phyloP scores from a whole-genome alignment of 1,139 yeast species.

The Petasospora rhodanensis region DNA sequence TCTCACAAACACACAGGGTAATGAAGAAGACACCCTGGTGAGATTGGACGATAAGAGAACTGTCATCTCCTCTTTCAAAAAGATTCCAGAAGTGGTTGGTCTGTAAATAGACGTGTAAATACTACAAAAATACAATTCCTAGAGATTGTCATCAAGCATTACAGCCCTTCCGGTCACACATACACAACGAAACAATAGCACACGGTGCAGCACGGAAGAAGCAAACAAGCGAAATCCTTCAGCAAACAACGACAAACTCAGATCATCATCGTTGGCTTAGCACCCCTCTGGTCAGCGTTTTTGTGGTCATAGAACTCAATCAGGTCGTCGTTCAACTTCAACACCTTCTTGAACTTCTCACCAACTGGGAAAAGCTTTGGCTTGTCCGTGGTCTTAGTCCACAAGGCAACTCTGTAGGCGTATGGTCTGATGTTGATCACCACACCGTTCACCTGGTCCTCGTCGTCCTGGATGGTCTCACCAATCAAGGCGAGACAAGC shows the following conservation, averaged over 20 bases:
- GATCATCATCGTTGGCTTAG: constrained; percentile 26
- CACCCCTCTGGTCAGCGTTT: constrained; percentile 40
- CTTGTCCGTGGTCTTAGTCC: constrained; percentile 84
- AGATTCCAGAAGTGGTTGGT: constrained; percentile 9
- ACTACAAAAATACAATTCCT: too few species aligned
- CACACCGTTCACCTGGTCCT: constrained; percentile 86
- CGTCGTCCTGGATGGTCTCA: constrained; percentile 88
- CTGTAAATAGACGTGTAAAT: too few species aligned
- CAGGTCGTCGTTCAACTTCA: constrained; percentile 66
- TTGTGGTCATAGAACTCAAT: constrained; percentile 73
- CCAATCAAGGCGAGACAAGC: constrained; percentile 90
- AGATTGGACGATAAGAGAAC: constrained; percentile 13
- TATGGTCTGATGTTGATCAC: constrained; percentile 85
- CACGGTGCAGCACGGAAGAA: too few species aligned
- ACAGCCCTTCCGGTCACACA: too few species aligned
- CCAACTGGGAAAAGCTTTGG: constrained; percentile 67
- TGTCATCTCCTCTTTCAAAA: constrained; percentile 8
- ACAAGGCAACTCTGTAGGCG: constrained; percentile 81
- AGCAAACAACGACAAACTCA: too few species aligned
- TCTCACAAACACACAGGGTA: constrained; percentile 2
- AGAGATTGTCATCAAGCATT: too few species aligned
- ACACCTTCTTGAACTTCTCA: constrained; percentile 75
- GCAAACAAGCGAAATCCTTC: too few species aligned
- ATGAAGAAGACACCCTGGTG: constrained; percentile 2
- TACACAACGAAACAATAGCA: too few species aligned